Percentiles rank a stretch among this genome's conserved stretches.
phyloP scores from a whole-genome alignment of 2,329 filamentous ascomycete species.

The Neophaeococcomyces mojaviensis region DNA sequence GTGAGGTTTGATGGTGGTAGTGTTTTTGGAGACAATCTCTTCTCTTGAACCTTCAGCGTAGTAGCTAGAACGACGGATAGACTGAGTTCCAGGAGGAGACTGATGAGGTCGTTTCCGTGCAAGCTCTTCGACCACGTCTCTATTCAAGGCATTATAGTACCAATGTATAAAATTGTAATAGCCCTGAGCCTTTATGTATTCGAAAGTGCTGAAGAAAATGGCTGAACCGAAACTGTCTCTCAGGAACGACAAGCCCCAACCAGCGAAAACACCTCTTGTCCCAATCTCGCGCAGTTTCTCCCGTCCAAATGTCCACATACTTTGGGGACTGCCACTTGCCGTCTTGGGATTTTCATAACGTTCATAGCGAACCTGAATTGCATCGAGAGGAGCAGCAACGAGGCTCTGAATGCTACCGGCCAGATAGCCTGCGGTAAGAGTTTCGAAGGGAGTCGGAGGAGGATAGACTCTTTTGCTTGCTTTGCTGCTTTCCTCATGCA shows the following conservation, averaged over 20 bases:
- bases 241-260: slow-evolving; percentile 52
- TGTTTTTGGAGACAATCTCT: slow-evolving; percentile 23
- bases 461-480: slow-evolving; percentile 54
- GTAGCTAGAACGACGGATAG: neutral
- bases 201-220: slow-evolving; percentile 56
- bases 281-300: slow-evolving; percentile 55
- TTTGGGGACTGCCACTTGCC: slow-evolving; percentile 35
- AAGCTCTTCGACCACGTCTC: slow-evolving; percentile 25
- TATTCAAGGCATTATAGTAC: slow-evolving; percentile 44
- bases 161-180: slow-evolving; percentile 55
- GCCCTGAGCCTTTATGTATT: slow-evolving; percentile 55
- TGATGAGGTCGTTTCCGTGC: slow-evolving; percentile 16
- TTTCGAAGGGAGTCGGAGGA: slow-evolving; percentile 45
- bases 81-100: neutral
- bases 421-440: slow-evolving; percentile 52
- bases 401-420: slow-evolving; percentile 56
- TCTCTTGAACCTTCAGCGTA: too few relatives aligned
- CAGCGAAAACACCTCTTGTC: slow-evolving; percentile 54
- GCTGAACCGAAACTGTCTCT: slow-evolving; percentile 56
- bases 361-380: slow-evolving; percentile 54
- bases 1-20: slow-evolving; percentile 49
- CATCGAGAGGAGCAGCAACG: slow-evolving; percentile 56
- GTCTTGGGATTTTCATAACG: slow-evolving; percentile 39
- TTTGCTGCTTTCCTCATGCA: slow-evolving; percentile 52
- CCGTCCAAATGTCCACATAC: slow-evolving; percentile 56